These are phyloP conservation scores for Miamiensis avidus DNA, from an alignment of 169 alveolate species.

Conservation along the genomic window DNA sequence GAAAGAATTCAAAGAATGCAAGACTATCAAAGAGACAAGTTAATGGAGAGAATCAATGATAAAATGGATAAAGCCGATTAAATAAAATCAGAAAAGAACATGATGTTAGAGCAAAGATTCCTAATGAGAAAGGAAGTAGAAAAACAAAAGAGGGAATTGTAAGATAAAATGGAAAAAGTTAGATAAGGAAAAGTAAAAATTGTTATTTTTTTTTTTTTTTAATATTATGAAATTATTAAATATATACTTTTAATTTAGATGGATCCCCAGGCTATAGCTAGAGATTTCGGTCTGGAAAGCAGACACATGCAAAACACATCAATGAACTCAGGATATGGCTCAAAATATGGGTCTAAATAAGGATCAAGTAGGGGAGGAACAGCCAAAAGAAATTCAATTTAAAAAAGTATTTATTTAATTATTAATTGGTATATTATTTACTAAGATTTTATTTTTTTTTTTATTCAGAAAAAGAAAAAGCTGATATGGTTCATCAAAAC, in stretches of 20 bases:
- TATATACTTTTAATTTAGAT: background rate
- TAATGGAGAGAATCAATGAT: conserved; percentile 48
- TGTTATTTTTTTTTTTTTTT: background rate
- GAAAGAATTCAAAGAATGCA: conserved; percentile 55
- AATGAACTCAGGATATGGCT: background rate
- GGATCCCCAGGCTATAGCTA: background rate
- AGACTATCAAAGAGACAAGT: conserved; percentile 57
- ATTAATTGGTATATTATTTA: background rate
- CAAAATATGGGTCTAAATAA: too few relatives aligned
- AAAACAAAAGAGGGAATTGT: conserved; percentile 44
- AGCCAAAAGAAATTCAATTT: background rate
- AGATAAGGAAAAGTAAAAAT: conserved; percentile 44
- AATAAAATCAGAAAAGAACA: conserved; percentile 46
- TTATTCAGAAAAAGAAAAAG: background rate
- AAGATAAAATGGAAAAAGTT: conserved; percentile 49
- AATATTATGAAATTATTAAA: conserved; percentile 5
- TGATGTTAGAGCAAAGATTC: conserved; percentile 51
- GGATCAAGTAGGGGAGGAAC: background rate
- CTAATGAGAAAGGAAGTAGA: conserved; percentile 64
- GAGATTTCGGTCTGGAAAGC: background rate
- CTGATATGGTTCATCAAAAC: background rate
- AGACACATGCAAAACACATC: background rate
- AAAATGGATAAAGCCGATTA: conserved; percentile 51
- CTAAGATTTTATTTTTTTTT: background rate
- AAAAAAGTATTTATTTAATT: background rate